Evolutionary conservation across 2,329 filamentous ascomycete genomes (phyloP).

Genomic region (Colletotrichum somersetense): DNA sequence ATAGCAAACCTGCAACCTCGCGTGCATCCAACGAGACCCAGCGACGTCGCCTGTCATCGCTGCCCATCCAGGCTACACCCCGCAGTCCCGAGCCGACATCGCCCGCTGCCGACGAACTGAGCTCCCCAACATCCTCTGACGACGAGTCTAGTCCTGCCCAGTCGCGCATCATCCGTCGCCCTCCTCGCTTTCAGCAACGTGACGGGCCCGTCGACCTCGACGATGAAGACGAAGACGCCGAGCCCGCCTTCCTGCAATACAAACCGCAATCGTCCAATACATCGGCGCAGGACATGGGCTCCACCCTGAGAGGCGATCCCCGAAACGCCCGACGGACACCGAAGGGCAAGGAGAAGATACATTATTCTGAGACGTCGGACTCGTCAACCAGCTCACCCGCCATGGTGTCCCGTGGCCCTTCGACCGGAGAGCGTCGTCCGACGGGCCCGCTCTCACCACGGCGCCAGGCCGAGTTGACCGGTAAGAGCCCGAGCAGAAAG

Average conservation of each 20-base stretch:
- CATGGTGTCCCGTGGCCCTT: constrained; percentile 49
- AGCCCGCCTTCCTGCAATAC: constrained; percentile 68
- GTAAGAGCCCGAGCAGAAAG: constrained; percentile 65
- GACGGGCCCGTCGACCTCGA: constrained; percentile 40
- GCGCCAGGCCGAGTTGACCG: constrained; percentile 69
- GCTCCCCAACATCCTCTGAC: constrained; percentile 58
- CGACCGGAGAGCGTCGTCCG: constrained; percentile 50
- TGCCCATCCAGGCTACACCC: constrained; percentile 54
- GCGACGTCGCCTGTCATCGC: constrained; percentile 59
- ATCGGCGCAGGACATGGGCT: constrained; percentile 61
- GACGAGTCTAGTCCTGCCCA: constrained; percentile 67
- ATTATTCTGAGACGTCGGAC: constrained; percentile 70
- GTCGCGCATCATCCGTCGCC: constrained; percentile 71
- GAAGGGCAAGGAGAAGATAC: constrained; percentile 52
- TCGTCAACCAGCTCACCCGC: constrained; percentile 70
- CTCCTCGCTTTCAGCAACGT: constrained; percentile 62
- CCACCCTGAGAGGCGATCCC: constrained; percentile 64
- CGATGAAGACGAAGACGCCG: constrained; percentile 64
- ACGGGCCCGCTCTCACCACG: constrained; percentile 68
- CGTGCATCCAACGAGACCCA: constrained; percentile 48
- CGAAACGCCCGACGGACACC: constrained; percentile 50
- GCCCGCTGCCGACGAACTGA: constrained; percentile 54
- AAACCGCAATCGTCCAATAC: constrained; percentile 52
- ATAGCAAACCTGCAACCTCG: constrained; percentile 44
- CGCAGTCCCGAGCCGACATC: constrained; percentile 45